Conservation (phyloP, 768 basidiomycete genomes). For the Kwoniella newhampshirensis region DNA sequence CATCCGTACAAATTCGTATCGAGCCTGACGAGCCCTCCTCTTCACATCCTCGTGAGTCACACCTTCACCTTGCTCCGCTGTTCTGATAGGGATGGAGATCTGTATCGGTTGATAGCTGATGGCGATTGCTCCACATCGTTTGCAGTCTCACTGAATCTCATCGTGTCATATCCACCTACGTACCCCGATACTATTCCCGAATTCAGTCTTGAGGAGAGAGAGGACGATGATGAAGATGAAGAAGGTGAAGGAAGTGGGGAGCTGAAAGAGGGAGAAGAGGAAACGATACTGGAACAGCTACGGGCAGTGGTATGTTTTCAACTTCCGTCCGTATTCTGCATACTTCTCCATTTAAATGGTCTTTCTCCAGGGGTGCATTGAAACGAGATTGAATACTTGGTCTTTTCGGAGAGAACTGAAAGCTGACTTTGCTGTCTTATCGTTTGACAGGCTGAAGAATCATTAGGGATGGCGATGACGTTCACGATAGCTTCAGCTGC, state of each 20-base stretch:
- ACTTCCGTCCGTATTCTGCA: background rate
- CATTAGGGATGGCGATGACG: conserved; percentile 82
- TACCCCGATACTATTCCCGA: conserved; percentile 85
- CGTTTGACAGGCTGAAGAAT: conserved; percentile 46
- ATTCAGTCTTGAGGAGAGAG: conserved; percentile 64
- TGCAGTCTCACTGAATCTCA: conserved; percentile 71
- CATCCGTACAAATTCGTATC: conserved; percentile 74
- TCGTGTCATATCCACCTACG: conserved; percentile 71
- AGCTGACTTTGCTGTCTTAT: background rate
- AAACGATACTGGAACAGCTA: conserved; percentile 62
- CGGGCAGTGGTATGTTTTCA: conserved; percentile 60
- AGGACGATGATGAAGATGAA: conserved; percentile 58
- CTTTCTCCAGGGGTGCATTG: no score
- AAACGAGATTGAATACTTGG: no score
- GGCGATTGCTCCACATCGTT: background rate
- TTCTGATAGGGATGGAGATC: no score
- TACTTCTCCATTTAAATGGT: no score
- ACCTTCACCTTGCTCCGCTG: background rate
- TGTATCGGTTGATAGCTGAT: no score
- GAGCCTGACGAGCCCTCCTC: conserved; percentile 79
- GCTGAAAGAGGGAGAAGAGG: conserved; percentile 58
- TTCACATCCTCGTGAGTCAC: conserved; percentile 59
- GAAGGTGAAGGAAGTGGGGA: conserved; percentile 60
- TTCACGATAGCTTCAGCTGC: conserved; percentile 87
- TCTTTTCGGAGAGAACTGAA: no score